Evolutionary conservation across 345 rosid genomes (phyloP).

Genomic region (Garcia nutans): DNA sequence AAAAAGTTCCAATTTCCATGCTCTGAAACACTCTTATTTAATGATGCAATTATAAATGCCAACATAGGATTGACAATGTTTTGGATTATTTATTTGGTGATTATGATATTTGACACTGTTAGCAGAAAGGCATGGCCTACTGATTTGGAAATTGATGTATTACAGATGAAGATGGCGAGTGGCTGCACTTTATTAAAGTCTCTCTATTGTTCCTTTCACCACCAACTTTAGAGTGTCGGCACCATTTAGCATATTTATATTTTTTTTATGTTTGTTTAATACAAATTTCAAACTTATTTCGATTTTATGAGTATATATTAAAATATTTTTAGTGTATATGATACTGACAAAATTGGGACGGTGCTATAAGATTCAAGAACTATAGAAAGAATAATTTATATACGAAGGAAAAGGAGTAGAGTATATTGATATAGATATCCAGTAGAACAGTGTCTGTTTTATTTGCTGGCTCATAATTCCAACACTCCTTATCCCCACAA

Average conservation of each 20-base stretch:
- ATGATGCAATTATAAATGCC: background rate
- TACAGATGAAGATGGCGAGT: background rate
- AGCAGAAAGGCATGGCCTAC: background rate
- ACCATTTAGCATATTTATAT: background rate
- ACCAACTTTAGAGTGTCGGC: conserved; percentile 25
- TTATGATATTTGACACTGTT: background rate
- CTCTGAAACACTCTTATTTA: background rate
- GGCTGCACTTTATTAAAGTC: conserved; percentile 1
- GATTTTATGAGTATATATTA: background rate
- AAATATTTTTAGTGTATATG: background rate
- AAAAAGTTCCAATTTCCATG: background rate
- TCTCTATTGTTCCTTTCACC: conserved; percentile 13
- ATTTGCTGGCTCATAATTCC: conserved; percentile 19
- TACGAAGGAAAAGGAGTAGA: background rate
- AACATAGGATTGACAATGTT: background rate
- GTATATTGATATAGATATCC: conserved; percentile 9
- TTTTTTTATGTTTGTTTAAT: background rate
- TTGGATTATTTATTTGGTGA: background rate
- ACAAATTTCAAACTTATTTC: background rate
- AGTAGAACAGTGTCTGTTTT: background rate
- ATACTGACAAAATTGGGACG: conserved; percentile 12
- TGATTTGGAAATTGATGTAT: background rate
- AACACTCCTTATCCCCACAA: background rate
- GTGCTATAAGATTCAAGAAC: background rate
- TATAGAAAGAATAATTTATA: background rate